Evolutionary conservation across 2,329 filamentous ascomycete genomes (phyloP).

Genomic region (Trichoderma guizhouense): DNA sequence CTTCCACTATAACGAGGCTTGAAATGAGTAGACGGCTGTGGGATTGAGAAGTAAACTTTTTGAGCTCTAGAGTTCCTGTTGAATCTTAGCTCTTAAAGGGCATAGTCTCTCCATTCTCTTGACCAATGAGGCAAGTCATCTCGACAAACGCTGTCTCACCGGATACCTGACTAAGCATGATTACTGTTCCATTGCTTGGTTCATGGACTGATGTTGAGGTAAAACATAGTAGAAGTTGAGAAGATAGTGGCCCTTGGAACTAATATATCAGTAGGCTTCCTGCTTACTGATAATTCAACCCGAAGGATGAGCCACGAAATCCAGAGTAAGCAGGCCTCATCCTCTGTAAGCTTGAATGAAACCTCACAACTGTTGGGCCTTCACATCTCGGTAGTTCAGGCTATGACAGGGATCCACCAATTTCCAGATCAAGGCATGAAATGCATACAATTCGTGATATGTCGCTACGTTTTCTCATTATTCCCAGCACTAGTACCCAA

Average conservation of each 20-base stretch:
- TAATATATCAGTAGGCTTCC: background rate
- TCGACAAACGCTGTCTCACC: background rate
- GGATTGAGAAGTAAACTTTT: background rate
- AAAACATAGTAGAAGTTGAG: background rate
- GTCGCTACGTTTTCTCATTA: background rate
- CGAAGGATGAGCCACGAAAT: background rate
- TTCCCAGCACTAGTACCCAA: background rate
- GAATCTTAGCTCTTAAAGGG: background rate
- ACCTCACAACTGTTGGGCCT: background rate
- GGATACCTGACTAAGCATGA: background rate
- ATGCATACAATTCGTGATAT: background rate
- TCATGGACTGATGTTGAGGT: background rate
- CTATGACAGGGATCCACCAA: background rate
- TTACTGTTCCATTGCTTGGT: background rate
- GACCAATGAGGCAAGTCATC: background rate
- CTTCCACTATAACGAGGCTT: background rate
- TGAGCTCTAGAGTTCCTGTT: background rate
- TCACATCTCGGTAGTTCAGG: background rate
- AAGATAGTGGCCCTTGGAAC: background rate
- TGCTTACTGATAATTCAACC: background rate
- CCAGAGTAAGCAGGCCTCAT: background rate
- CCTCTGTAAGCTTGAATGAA: background rate
- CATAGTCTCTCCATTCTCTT: background rate
- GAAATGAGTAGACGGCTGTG: background rate
- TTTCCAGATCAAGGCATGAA: background rate